phyloP scores from a whole-genome alignment of 2,329 filamentous ascomycete species.

The Aureobasidium melanogenum region DNA sequence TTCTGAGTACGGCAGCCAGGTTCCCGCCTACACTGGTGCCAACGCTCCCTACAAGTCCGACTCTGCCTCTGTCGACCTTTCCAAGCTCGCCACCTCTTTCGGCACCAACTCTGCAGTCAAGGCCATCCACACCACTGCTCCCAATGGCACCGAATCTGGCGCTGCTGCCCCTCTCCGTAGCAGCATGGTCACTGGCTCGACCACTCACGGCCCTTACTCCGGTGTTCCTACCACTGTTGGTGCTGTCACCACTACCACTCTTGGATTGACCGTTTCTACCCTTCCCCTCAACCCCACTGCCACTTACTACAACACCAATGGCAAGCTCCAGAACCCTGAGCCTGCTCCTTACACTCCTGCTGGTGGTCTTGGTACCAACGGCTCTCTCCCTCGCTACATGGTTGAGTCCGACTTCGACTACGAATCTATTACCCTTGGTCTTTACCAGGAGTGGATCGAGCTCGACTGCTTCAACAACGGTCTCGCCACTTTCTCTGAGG shows the following conservation, averaged over 20 bases:
- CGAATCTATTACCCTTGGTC: conserved; percentile 62
- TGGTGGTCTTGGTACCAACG: conserved; percentile 67
- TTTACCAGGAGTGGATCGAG: conserved; percentile 81
- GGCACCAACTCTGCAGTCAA: conserved; percentile 35
- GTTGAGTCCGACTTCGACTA: conserved; percentile 78
- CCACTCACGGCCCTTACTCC: conserved; percentile 59
- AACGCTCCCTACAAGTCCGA: conserved; percentile 34
- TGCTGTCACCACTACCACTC: conserved; percentile 50
- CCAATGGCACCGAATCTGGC: conserved; percentile 21
- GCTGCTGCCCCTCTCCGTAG: conserved; percentile 38
- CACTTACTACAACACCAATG: conserved; percentile 63
- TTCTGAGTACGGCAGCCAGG: conserved; percentile 13
- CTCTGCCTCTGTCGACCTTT: conserved; percentile 25
- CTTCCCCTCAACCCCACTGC: conserved; percentile 52
- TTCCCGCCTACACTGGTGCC: conserved; percentile 36
- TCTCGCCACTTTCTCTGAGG: conserved; percentile 56
- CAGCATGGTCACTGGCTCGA: conserved; percentile 47
- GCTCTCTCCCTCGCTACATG: conserved; percentile 65
- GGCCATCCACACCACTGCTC: conserved; percentile 26
- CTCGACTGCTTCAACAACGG: conserved; percentile 74
- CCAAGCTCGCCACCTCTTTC: conserved; percentile 32
- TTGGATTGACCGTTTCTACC: conserved; percentile 50
- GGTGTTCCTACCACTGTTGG: conserved; percentile 62
- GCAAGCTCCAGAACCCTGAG: conserved; percentile 55
- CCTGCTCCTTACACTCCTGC: conserved; percentile 64